Conservation (phyloP, 192 early-diverging fungal species). For the Pilaira anomala region DNA sequence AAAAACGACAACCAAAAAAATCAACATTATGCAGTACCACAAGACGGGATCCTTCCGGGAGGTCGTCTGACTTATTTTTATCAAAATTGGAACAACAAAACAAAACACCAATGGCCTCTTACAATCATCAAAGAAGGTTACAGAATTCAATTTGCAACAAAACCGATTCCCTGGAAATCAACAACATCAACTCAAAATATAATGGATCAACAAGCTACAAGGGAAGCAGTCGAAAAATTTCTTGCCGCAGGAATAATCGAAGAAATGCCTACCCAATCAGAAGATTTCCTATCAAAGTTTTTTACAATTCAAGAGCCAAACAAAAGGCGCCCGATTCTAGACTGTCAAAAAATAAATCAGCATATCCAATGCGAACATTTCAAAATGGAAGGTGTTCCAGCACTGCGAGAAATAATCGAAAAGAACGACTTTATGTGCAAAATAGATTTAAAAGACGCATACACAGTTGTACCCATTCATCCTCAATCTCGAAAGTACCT, state of each 20-base stretch:
- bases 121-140: not conserved
- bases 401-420: constrained; percentile 12
- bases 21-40: not conserved
- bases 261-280: not conserved
- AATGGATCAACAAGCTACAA: not conserved
- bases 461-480: constrained; percentile 7
- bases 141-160: not conserved
- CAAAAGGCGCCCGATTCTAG: not conserved
- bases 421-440: constrained; percentile 9
- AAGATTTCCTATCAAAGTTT: not conserved
- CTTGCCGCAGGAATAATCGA: not conserved
- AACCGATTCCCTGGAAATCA: not conserved
- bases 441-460: constrained; percentile 13
- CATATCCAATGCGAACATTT: constrained; percentile 9
- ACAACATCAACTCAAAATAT: not conserved
- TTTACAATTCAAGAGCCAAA: constrained; percentile 1
- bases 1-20: not conserved
- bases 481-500: not conserved
- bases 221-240: not conserved
- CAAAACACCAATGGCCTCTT: not conserved
- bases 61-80: not conserved
- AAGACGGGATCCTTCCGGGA: not conserved
- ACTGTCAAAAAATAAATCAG: constrained; percentile 4
- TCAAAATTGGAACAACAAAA: not conserved
- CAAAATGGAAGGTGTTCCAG: constrained; percentile 23